These are phyloP conservation scores for Hordeum vulgare DNA, from an alignment of 176 grass and related monocot species.

Conservation along the genomic window DNA sequence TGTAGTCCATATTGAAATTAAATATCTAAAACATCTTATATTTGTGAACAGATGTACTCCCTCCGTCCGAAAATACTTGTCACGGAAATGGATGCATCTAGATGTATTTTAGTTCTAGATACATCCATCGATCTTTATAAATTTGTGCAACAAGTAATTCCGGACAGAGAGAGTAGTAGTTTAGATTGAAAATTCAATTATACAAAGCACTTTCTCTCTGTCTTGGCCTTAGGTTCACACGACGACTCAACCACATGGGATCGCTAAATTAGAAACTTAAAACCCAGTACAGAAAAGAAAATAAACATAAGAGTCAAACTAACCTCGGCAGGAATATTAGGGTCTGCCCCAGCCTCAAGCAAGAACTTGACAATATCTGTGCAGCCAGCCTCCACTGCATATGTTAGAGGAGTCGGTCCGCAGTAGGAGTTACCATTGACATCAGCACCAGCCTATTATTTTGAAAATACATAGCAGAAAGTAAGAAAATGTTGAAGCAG, in stretches of 20 bases:
- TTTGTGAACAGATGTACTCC: too few species aligned
- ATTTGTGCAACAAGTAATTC: too few species aligned
- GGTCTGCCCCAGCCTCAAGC: conserved; percentile 38
- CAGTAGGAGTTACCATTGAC: background rate
- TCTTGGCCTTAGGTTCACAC: background rate
- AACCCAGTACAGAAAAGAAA: background rate
- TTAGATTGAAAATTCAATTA: background rate
- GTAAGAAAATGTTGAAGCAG: background rate
- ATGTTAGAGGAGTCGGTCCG: background rate
- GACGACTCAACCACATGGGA: background rate
- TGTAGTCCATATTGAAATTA: too few species aligned
- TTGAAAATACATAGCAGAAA: background rate
- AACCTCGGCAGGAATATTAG: conserved; percentile 31
- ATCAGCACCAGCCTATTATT: conserved; percentile 45
- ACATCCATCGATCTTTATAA: too few species aligned
- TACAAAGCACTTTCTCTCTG: background rate
- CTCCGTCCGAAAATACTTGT: too few species aligned
- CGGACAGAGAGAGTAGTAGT: too few species aligned
- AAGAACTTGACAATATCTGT: conserved; percentile 33
- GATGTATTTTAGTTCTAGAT: too few species aligned
- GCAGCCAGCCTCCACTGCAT: background rate
- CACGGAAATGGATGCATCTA: too few species aligned
- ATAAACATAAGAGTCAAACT: background rate
- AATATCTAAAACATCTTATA: too few species aligned
- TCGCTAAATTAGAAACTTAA: background rate